phyloP scores from a whole-genome alignment of 2,329 filamentous ascomycete species.

The Arthrobotrys pseudoclavata region DNA sequence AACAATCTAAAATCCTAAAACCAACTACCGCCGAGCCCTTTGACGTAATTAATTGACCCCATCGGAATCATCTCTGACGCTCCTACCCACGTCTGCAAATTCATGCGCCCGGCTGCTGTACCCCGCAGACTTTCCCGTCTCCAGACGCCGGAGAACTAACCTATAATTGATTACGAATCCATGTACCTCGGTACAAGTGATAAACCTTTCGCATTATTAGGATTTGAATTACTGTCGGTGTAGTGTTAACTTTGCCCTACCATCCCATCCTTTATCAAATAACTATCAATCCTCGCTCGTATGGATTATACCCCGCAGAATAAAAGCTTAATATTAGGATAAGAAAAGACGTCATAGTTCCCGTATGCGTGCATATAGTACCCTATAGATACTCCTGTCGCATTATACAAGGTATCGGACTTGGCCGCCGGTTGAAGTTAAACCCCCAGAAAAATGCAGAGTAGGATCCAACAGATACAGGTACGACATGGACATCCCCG shows the following conservation, averaged over 20 bases:
- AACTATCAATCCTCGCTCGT: too few relatives aligned
- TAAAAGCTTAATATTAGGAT: not conserved
- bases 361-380: not conserved
- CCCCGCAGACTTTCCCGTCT: constrained; percentile 8
- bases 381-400: not conserved
- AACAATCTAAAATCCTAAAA: not conserved
- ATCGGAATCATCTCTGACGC: not conserved
- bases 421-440: not conserved
- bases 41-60: not conserved
- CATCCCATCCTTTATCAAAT: not conserved
- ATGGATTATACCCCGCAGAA: not conserved
- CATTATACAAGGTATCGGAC: not conserved
- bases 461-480: constrained; percentile 19
- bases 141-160: not conserved
- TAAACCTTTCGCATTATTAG: not conserved
- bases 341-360: not conserved
- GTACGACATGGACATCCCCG: not conserved
- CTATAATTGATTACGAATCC: constrained; percentile 2
- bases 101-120: not conserved
- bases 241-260: not conserved
- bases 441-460: not conserved
- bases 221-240: not conserved
- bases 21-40: not conserved
- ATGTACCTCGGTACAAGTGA: not conserved
- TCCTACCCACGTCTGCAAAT: not conserved